Conservation (phyloP, 805 yeast species). For the Metschnikowia colocasiae region DNA sequence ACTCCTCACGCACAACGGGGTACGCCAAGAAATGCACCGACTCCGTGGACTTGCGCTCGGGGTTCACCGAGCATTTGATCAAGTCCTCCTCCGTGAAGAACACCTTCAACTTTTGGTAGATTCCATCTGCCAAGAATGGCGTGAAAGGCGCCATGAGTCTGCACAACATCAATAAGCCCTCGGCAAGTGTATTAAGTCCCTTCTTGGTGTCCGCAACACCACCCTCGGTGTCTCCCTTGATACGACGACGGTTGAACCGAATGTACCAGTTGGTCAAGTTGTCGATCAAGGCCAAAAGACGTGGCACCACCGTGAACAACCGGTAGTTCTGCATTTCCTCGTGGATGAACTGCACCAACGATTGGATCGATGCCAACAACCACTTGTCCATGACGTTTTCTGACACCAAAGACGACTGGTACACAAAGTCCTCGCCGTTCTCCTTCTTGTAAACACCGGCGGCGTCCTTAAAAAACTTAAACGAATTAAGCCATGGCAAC, state of each 20-base stretch:
- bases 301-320: constrained; percentile 94
- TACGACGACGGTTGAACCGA: constrained; percentile 95
- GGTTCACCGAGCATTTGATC: constrained; percentile 36
- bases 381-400: constrained; percentile 96
- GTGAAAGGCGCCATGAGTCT: constrained; percentile 99
- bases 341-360: constrained; percentile 82
- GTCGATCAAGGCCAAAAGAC: constrained; percentile 81
- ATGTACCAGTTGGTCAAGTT: constrained; percentile 98
- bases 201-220: constrained; percentile 79
- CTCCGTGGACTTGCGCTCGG: constrained; percentile 54
- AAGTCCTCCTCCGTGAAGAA: constrained; percentile 60
- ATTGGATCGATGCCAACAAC: constrained; percentile 95
- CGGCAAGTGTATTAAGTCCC: constrained; percentile 88
- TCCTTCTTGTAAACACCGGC: constrained; percentile 79
- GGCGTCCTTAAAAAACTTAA: constrained; percentile 93
- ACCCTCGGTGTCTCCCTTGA: constrained; percentile 77
- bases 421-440: constrained; percentile 64
- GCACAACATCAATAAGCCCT: constrained; percentile 80
- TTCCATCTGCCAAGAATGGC: constrained; percentile 89
- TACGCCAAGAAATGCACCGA: constrained; percentile 93
- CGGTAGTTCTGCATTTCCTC: constrained; percentile 86
- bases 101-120: constrained; percentile 70
- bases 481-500: constrained; percentile 98
- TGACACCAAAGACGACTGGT: constrained; percentile 60
- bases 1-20: constrained; percentile 77